Conservation (phyloP, 176 grass and related monocot genomes). For the Themeda triandra region DNA sequence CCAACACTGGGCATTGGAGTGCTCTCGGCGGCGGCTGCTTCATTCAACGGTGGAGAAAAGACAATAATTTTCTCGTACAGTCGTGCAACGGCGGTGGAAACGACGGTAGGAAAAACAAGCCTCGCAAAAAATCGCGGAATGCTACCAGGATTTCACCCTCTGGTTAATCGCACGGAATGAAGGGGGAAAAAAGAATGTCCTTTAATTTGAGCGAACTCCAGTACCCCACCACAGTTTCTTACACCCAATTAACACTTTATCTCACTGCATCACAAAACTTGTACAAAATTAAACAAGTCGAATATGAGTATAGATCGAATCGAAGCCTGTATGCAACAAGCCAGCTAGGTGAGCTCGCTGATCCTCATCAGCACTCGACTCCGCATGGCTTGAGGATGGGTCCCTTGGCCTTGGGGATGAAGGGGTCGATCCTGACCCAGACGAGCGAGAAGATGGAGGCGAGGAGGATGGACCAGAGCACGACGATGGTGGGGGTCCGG, state of each 20-base stretch:
- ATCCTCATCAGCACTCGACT: conserved; percentile 52
- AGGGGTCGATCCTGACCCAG: conserved; percentile 91
- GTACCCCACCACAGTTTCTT: background rate
- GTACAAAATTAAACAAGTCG: background rate
- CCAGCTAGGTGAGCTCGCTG: no score
- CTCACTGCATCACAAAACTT: conserved; percentile 19
- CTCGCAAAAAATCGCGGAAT: no score
- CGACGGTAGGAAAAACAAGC: no score
- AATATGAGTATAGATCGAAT: background rate
- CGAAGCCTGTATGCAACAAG: background rate
- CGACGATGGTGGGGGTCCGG: conserved; percentile 86
- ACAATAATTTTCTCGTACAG: no score
- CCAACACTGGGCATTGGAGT: no score
- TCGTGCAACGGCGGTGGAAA: no score
- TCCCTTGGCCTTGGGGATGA: conserved; percentile 81
- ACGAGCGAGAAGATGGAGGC: conserved; percentile 96
- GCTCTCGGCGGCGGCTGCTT: no score
- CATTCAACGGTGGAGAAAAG: no score
- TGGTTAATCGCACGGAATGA: no score
- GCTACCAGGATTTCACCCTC: no score
- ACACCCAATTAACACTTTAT: background rate
- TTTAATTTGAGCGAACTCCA: background rate
- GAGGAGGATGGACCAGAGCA: conserved; percentile 89
- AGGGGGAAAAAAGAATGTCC: background rate
- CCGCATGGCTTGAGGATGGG: conserved; percentile 89